Percentiles rank a stretch among this genome's conserved stretches.
phyloP scores from a whole-genome alignment of 495 filamentous ascomycete genomes.

The Penicillium coprophilum region DNA sequence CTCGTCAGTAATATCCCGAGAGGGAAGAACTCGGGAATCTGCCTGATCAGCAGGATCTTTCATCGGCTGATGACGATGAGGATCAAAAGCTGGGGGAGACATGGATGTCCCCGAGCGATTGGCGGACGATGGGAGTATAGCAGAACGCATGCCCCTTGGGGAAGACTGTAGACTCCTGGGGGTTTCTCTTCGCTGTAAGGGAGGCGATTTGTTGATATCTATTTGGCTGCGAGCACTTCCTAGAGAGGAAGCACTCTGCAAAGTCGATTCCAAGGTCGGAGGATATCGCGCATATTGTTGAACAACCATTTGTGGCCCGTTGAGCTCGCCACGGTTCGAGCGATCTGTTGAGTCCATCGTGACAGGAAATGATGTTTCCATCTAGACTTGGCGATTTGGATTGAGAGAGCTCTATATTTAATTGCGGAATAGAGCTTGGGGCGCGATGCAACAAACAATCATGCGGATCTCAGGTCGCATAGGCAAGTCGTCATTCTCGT shows the following conservation, averaged over 20 bases:
- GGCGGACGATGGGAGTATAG: constrained; percentile 29
- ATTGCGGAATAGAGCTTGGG: constrained; percentile 3
- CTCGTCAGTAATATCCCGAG: constrained; percentile 65
- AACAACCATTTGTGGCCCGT: constrained; percentile 37
- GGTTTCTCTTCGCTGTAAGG: constrained; percentile 45
- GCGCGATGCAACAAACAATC: constrained; percentile 10
- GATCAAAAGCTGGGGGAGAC: constrained; percentile 44
- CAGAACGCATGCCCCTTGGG: constrained; percentile 38
- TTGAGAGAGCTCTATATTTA: constrained; percentile 7
- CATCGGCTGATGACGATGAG: constrained; percentile 30
- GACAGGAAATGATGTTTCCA: constrained; percentile 37
- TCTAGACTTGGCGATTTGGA: constrained; percentile 9
- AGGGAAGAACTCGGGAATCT: constrained; percentile 57
- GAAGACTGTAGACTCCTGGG: constrained; percentile 47
- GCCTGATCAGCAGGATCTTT: constrained; percentile 39
- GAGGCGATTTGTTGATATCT: constrained; percentile 40
- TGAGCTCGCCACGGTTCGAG: constrained; percentile 32
- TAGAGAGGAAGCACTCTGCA: constrained; percentile 46
- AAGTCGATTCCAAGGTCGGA: constrained; percentile 36
- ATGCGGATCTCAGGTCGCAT: constrained; percentile 14
- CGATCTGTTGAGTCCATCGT: constrained; percentile 36
- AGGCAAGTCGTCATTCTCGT: constrained; percentile 11
- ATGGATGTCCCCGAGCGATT: constrained; percentile 41
- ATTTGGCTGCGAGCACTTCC: constrained; percentile 44
- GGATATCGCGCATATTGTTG: constrained; percentile 50